Evolutionary conservation across 306 rosid species (phyloP).

Genomic region (Citrullus mucosospermus): DNA sequence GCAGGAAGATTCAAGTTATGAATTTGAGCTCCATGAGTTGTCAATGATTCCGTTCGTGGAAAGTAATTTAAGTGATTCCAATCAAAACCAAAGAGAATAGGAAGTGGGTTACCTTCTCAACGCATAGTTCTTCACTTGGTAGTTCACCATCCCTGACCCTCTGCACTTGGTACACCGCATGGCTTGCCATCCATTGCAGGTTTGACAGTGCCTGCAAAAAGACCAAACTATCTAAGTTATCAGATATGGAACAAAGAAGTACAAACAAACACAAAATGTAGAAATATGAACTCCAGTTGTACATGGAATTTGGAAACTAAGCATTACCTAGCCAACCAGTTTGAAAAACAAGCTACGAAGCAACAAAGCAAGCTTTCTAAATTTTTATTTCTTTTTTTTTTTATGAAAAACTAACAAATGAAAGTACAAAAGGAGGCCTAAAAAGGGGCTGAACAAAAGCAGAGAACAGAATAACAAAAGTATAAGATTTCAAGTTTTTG

Average conservation of each 20-base stretch:
- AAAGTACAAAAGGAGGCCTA: not conserved
- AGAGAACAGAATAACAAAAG: not conserved
- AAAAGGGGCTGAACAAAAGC: not conserved
- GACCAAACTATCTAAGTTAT: slow-evolving; percentile 12
- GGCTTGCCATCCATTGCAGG: slow-evolving; percentile 97
- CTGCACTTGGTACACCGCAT: slow-evolving; percentile 74
- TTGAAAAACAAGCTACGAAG: not conserved
- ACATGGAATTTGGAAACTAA: not conserved
- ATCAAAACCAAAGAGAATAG: not conserved
- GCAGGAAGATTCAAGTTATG: slow-evolving; percentile 15
- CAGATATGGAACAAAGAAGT: not conserved
- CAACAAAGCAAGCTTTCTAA: not conserved
- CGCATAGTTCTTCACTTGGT: slow-evolving; percentile 69
- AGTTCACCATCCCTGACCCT: slow-evolving; percentile 86
- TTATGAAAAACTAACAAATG: not conserved
- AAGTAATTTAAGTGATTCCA: not conserved
- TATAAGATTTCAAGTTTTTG: not conserved
- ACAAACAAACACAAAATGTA: not conserved
- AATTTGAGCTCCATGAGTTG: not conserved
- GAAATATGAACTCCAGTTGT: not conserved
- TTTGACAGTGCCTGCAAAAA: slow-evolving; percentile 51
- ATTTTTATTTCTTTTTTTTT: not conserved
- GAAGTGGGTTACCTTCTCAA: slow-evolving; percentile 43
- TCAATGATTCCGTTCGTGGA: not conserved
- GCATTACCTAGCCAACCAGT: not conserved